These are phyloP conservation scores for Magnusiomyces suaveolens DNA, from an alignment of 1,139 yeast genomes.

Conservation along the genomic window DNA sequence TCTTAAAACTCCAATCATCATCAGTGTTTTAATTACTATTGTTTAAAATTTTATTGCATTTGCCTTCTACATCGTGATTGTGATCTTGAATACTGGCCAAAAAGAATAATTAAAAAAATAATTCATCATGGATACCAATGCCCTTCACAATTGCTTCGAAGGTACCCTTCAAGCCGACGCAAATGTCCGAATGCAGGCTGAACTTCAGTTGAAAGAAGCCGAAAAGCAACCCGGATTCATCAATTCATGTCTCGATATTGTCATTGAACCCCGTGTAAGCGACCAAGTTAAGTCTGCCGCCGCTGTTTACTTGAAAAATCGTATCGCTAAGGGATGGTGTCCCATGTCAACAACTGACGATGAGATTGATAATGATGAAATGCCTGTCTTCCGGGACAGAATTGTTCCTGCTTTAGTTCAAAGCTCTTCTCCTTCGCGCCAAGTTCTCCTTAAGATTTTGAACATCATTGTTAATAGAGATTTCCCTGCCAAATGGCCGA, in stretches of 20 bases:
- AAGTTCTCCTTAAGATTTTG: constrained; percentile 64
- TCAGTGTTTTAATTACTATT: too few relatives aligned
- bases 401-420: constrained; percentile 41
- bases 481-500: constrained; percentile 64
- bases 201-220: constrained; percentile 49
- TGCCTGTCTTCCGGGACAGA: constrained; percentile 57
- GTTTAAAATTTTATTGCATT: too few relatives aligned
- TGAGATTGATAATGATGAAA: constrained; percentile 56
- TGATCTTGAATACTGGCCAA: too few relatives aligned
- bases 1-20: too few relatives aligned
- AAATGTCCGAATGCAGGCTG: constrained; percentile 56
- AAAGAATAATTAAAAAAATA: not conserved
- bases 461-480: constrained; percentile 57
- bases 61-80: too few relatives aligned
- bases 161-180: constrained; percentile 72
- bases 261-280: constrained; percentile 45
- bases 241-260: constrained; percentile 73
- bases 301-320: constrained; percentile 79
- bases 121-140: constrained; percentile 50
- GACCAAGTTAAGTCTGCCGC: constrained; percentile 63
- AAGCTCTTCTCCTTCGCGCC: constrained; percentile 35
- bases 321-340: constrained; percentile 58
- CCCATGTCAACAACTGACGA: constrained; percentile 22
- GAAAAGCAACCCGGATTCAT: constrained; percentile 61
- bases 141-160: constrained; percentile 65